Evolutionary conservation across 208 protist genomes (phyloP).

Genomic region (Trypanosoma melophagium): DNA sequence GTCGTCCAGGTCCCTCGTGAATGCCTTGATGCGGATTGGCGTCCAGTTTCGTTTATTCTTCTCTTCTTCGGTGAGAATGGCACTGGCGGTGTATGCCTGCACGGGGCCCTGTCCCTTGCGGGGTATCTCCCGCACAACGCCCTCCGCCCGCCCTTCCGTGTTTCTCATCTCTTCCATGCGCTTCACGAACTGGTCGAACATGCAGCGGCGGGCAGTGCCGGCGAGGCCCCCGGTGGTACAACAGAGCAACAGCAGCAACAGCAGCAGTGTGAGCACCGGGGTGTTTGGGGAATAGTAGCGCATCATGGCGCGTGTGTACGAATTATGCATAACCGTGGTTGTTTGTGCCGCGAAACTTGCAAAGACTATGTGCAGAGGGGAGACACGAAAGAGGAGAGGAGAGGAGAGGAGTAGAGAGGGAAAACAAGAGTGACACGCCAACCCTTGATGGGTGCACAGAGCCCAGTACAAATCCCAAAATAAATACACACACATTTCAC

Average conservation of each 20-base stretch:
- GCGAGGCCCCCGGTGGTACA: not conserved
- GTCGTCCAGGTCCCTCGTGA: slow-evolving; percentile 33
- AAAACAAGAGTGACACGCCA: too few relatives aligned
- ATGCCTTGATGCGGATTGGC: slow-evolving; percentile 41
- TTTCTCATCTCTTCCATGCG: too few relatives aligned
- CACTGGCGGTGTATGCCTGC: not conserved
- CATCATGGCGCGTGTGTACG: not conserved
- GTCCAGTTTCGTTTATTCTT: slow-evolving; percentile 14
- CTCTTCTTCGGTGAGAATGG: not conserved
- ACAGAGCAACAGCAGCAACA: not conserved
- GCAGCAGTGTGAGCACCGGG: not conserved
- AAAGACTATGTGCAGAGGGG: too few relatives aligned
- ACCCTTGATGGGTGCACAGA: too few relatives aligned
- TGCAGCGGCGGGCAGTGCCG: not conserved
- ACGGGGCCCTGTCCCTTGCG: not conserved
- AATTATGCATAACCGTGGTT: too few relatives aligned
- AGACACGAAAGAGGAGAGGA: too few relatives aligned
- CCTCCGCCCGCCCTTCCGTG: not conserved
- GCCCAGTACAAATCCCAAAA: too few relatives aligned
- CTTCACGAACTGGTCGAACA: not conserved
- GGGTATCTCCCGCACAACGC: not conserved
- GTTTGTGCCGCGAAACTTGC: too few relatives aligned
- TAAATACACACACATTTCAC: too few relatives aligned
- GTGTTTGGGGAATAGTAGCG: not conserved
- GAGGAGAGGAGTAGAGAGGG: too few relatives aligned